Percentiles rank a stretch among this genome's conserved stretches.
Evolutionary conservation across 495 filamentous ascomycete species (phyloP).

Genomic region (Hypomontagnella monticulosa): DNA sequence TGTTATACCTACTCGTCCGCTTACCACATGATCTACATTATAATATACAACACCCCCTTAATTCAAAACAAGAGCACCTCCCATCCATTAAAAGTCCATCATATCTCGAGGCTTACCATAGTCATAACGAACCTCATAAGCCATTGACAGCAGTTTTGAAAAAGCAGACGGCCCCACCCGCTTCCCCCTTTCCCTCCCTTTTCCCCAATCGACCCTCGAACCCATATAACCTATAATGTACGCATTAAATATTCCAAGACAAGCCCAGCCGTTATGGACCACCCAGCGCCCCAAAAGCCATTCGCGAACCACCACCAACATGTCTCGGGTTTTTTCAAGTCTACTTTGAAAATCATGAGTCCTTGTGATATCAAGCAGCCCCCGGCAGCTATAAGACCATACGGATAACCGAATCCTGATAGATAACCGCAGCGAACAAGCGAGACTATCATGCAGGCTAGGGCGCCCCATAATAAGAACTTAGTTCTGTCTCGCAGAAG

Average conservation of each 20-base stretch:
- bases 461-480: conserved; percentile 21
- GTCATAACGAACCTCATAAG: too few species aligned
- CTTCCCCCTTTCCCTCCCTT: too few species aligned
- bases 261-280: conserved; percentile 24
- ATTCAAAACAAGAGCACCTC: too few species aligned
- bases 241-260: conserved; percentile 1
- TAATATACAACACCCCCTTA: too few species aligned
- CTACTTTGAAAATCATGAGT: conserved; percentile 45
- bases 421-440: conserved; percentile 19
- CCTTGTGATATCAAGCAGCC: conserved; percentile 29
- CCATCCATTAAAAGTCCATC: too few species aligned
- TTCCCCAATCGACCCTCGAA: too few species aligned
- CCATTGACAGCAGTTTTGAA: too few species aligned
- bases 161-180: too few species aligned
- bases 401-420: conserved; percentile 16
- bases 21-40: too few species aligned
- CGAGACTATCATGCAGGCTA: conserved; percentile 3
- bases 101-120: too few species aligned
- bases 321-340: conserved; percentile 35
- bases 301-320: conserved; percentile 48
- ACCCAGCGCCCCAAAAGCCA: conserved; percentile 41
- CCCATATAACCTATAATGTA: too few species aligned
- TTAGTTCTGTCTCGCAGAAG: conserved; percentile 34
- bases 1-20: too few species aligned
- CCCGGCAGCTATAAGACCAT: conserved; percentile 22